Base-by-base conservation (phyloP, 352 stramenopile genomes). In the Globisporangium alternatum region DNA sequence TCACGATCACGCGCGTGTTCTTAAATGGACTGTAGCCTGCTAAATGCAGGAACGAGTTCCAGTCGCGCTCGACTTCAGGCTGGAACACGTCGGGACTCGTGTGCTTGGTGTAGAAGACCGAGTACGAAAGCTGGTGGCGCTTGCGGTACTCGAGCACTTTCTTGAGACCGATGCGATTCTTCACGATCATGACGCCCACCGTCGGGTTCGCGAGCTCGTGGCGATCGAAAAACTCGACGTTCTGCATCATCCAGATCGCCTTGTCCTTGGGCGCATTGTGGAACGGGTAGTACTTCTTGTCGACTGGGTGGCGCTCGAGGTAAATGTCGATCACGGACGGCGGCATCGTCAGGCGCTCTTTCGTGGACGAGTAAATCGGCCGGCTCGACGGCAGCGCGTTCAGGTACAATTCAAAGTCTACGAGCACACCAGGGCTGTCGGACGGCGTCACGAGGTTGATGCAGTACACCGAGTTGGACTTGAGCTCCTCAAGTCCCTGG, bases 181-280 rank as follows among this genome's bases (percentile, higher is more conserved):
- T 93, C 39, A 90, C 83, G 53, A 93, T 81, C 72, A 93, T 87
- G n/a, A 93, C 82, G 22, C 85, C 85, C 7, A 93, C 78, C 21
- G 72, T 78, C 8, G 85, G 85, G 52, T 89, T 77, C 17, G 70
- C 64, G 39, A 93, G 68, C 58, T 93, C 85, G 61, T 93, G 85
- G 49, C 83, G 78, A 54, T 93, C 85, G 45, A 93, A 93, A 62
- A 90, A 91, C 65, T 93, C 82, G 58, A 86, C 78, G 67, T 93
- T 91, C 64, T 90, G 81, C 83, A 93, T 89, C 80, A 93, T 89
- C 85, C 85, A 93, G 58, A 93, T 89, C 22, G 77, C 79, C 67
- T 93, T 93, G 45, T 90, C 76, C 13, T 66, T 68, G 7, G 82
- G 81, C 10, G 75, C 70, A 31, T 77, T 66, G 64, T 83, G 76